Conservation (phyloP, 306 rosid genomes). For the Gynostemma pentaphyllum region DNA sequence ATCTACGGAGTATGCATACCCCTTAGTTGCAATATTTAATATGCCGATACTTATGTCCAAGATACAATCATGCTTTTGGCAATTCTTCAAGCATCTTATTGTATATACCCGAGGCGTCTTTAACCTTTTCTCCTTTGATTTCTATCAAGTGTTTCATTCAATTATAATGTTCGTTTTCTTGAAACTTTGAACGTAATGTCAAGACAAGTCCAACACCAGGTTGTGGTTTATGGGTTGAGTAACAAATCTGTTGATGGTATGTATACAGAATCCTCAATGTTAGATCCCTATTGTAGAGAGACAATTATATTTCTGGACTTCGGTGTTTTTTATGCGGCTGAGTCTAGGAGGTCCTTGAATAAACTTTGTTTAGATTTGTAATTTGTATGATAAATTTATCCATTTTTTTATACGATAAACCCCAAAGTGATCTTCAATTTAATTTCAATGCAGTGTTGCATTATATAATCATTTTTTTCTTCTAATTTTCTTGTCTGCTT, state of each 20-base stretch:
- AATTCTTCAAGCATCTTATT: conserved; percentile 9
- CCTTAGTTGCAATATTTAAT: conserved; percentile 16
- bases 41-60: not conserved
- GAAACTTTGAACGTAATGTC: not conserved
- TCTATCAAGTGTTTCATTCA: not conserved
- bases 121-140: conserved; percentile 3
- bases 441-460: too few relatives aligned
- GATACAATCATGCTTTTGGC: not conserved
- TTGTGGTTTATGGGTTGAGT: not conserved
- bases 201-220: not conserved
- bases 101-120: conserved; percentile 11
- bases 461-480: too few relatives aligned
- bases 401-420: too few relatives aligned
- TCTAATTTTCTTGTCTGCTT: too few relatives aligned
- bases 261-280: not conserved
- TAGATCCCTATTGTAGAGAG: too few relatives aligned
- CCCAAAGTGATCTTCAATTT: too few relatives aligned
- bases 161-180: not conserved
- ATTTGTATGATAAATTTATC: too few relatives aligned
- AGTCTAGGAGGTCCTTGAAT: too few relatives aligned
- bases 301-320: too few relatives aligned
- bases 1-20: conserved; percentile 42
- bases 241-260: not conserved
- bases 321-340: too few relatives aligned
- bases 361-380: too few relatives aligned